Evolutionary conservation across 495 filamentous ascomycete species (phyloP).

Genomic region (Xylaria sp.): DNA sequence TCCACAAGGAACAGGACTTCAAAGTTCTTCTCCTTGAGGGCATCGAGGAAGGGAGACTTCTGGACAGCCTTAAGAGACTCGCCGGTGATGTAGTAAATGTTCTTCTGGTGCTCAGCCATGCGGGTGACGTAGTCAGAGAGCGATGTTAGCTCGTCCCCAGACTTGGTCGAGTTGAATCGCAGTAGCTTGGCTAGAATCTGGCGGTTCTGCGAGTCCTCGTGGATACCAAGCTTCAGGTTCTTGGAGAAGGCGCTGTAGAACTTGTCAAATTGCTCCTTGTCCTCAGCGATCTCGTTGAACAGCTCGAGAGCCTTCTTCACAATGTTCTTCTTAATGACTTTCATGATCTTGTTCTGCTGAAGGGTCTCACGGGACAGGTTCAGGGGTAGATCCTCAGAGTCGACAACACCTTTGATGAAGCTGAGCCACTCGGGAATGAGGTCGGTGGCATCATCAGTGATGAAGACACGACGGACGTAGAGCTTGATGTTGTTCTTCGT

Average conservation of each 20-base stretch:
- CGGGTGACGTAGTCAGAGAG: constrained; percentile 96
- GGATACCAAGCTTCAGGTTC: constrained; percentile 99
- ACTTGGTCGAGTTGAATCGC: constrained; percentile 98
- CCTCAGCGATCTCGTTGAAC: constrained; percentile 97
- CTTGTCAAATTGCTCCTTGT: constrained; percentile 99
- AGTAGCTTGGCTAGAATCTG: constrained; percentile 93
- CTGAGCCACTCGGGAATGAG: constrained; percentile 99
- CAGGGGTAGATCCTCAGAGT: constrained; percentile 98
- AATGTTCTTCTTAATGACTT: constrained; percentile 99
- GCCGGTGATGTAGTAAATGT: constrained; percentile 99
- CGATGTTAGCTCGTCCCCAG: constrained; percentile 93
- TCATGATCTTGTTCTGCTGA: constrained; percentile 99
- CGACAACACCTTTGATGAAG: constrained; percentile 99
- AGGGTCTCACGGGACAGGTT: constrained; percentile 99
- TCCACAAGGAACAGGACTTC: constrained; percentile 99
- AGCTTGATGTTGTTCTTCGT: constrained; percentile 99
- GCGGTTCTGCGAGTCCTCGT: constrained; percentile 99
- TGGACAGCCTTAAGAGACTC: constrained; percentile 97
- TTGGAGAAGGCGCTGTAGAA: constrained; percentile 99
- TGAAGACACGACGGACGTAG: constrained; percentile 99
- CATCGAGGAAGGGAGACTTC: constrained; percentile 98
- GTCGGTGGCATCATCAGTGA: constrained; percentile 98
- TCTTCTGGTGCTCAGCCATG: constrained; percentile 99
- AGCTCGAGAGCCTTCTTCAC: constrained; percentile 99
- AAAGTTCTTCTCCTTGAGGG: constrained; percentile 99